Conservation (phyloP, 1,139 yeast species). For the Saccharomyces pastorianus region DNA sequence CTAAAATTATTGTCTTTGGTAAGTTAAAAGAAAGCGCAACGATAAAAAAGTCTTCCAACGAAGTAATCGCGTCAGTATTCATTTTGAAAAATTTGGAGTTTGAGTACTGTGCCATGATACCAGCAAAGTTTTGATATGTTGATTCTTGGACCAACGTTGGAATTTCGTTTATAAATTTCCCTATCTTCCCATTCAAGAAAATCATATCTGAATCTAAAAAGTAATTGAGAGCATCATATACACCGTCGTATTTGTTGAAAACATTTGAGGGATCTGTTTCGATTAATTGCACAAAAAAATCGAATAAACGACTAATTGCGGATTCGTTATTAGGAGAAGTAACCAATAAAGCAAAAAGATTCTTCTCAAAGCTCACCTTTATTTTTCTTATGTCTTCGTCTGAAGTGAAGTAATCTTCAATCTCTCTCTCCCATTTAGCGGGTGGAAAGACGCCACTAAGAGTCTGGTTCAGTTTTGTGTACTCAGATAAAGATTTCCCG, state of each 20-base stretch:
- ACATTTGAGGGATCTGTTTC: conserved; percentile 23
- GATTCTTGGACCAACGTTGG: conserved; percentile 29
- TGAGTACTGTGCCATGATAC: conserved; percentile 28
- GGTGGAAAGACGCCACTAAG: conserved; percentile 4
- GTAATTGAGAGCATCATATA: conserved; percentile 24
- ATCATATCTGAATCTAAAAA: conserved; percentile 23
- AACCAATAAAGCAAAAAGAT: conserved; percentile 10
- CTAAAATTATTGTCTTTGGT: conserved; percentile 13
- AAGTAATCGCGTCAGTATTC: conserved; percentile 19
- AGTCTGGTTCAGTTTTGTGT: conserved; percentile 8
- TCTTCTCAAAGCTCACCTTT: conserved; percentile 5
- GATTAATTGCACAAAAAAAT: conserved; percentile 5
- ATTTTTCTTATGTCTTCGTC: conserved; percentile 1
- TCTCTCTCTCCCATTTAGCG: conserved; percentile 3
- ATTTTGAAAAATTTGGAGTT: conserved; percentile 21
- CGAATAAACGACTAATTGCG: conserved; percentile 7
- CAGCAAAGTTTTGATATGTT: conserved; percentile 25
- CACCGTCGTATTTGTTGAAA: conserved; percentile 18
- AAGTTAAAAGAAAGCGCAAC: conserved; percentile 18
- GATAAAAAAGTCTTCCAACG: conserved; percentile 28
- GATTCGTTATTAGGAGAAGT: conserved; percentile 8
- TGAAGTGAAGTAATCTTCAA: conserved; percentile 7
- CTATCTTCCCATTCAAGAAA: conserved; percentile 19
- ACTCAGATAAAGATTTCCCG: conserved; percentile 9
- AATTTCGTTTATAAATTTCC: conserved; percentile 28